These are phyloP conservation scores for Aquilaria agallochum DNA, from an alignment of 441 rosid genomes.

Conservation along the genomic window DNA sequence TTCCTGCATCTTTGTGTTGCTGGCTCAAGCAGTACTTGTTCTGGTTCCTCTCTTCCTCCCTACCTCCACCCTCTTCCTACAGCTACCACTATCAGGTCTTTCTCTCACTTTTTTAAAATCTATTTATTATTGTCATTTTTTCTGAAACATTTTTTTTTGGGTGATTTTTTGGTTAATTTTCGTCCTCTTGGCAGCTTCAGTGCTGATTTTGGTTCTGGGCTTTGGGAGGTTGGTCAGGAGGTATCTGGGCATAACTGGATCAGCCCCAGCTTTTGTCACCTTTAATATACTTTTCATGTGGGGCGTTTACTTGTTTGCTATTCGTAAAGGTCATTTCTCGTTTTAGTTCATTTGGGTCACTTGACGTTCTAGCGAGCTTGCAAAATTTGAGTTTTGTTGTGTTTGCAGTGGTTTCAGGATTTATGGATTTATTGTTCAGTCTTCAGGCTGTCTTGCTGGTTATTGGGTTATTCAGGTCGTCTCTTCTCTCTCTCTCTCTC, in stretches of 20 bases:
- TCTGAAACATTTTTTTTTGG: too few species aligned
- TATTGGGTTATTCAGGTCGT: slow-evolving; percentile 46
- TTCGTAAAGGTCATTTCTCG: slow-evolving; percentile 37
- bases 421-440: slow-evolving; percentile 28
- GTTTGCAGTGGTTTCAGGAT: slow-evolving; percentile 32
- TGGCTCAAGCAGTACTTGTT: slow-evolving; percentile 35
- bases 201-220: slow-evolving; percentile 28
- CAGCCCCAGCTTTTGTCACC: slow-evolving; percentile 57
- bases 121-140: too few species aligned
- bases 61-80: slow-evolving; percentile 28
- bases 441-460: slow-evolving; percentile 34
- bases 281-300: slow-evolving; percentile 37
- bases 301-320: slow-evolving; percentile 32
- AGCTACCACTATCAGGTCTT: slow-evolving; percentile 42
- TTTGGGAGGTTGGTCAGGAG: slow-evolving; percentile 38
- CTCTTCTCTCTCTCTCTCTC: slow-evolving; percentile 1
- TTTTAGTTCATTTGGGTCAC: not conserved
- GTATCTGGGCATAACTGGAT: slow-evolving; percentile 38
- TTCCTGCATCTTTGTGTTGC: slow-evolving; percentile 31
- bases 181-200: slow-evolving; percentile 24
- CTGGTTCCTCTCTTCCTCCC: slow-evolving; percentile 41
- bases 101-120: not conserved
- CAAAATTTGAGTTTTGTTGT: not conserved
- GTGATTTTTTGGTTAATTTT: not conserved
- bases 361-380: not conserved